phyloP scores from a whole-genome alignment of 805 yeast genomes.

The Wickerhamomyces rabaulensis region DNA sequence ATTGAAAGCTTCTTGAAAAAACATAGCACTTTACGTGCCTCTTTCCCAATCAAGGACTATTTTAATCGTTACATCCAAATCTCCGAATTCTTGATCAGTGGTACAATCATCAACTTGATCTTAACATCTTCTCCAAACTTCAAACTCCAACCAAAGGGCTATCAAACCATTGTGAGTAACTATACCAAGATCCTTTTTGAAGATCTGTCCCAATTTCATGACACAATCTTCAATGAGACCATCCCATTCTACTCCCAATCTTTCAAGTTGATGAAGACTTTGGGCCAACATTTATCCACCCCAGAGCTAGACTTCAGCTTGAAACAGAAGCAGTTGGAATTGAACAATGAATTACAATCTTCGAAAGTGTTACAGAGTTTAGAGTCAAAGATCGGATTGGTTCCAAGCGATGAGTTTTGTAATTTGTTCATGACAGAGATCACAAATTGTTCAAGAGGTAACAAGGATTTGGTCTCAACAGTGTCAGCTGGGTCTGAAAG shows the following conservation, averaged over 20 bases:
- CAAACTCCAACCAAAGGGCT: conserved; percentile 10
- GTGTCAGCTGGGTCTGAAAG: conserved; percentile 4
- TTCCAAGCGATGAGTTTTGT: conserved; percentile 20
- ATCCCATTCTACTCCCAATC: conserved; percentile 13
- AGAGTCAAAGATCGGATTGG: conserved; percentile 16
- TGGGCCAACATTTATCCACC: conserved; percentile 5
- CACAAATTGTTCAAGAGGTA: conserved; percentile 8
- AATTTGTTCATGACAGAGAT: conserved; percentile 14
- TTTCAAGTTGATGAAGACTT: conserved; percentile 4
- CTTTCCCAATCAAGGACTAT: conserved; percentile 13
- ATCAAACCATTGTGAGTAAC: conserved; percentile 10
- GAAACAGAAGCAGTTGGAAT: conserved; percentile 6
- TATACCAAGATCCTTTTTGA: conserved; percentile 6
- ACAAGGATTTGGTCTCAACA: background rate
- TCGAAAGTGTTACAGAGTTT: conserved; percentile 14
- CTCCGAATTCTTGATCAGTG: conserved; percentile 10
- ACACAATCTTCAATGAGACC: conserved; percentile 10
- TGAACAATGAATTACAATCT: conserved; percentile 10
- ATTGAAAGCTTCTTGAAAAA: conserved; percentile 16
- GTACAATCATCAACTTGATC: conserved; percentile 8
- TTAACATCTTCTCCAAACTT: conserved; percentile 9
- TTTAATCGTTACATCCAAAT: conserved; percentile 10
- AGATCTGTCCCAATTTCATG: conserved; percentile 10
- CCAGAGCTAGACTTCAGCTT: background rate
- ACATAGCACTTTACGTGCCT: conserved; percentile 11